These are phyloP conservation scores for Zymoseptoria brevis DNA, from an alignment of 2,329 filamentous ascomycete genomes.

Conservation along the genomic window DNA sequence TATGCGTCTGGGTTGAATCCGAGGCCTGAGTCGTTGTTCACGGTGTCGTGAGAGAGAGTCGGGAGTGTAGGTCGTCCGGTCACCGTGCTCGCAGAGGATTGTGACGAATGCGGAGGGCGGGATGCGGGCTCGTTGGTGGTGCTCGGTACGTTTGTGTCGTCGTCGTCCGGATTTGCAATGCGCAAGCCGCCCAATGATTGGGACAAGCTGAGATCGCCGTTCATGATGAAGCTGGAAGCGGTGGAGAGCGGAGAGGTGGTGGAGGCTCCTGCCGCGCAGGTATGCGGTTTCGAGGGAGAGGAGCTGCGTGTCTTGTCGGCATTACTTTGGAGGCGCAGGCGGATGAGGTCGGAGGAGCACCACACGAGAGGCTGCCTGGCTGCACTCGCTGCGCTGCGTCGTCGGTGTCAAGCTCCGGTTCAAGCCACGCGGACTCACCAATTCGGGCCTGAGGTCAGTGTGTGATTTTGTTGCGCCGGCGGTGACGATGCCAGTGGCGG, in stretches of 20 bases:
- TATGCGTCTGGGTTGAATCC: conserved; percentile 37
- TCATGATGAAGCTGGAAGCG: conserved; percentile 56
- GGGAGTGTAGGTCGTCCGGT: conserved; percentile 27
- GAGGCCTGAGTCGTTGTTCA: conserved; percentile 28
- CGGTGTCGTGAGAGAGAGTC: conserved; percentile 28
- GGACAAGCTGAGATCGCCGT: conserved; percentile 79
- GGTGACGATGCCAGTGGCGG: not conserved
- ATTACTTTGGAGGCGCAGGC: not conserved
- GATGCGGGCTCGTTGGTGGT: conserved; percentile 8
- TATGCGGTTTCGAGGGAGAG: not conserved
- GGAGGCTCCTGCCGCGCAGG: not conserved
- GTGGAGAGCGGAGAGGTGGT: not conserved
- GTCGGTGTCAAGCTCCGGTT: not conserved
- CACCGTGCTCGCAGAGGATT: conserved; percentile 32
- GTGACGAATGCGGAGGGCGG: conserved; percentile 26
- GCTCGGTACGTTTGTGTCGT: conserved; percentile 20
- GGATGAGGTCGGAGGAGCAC: not conserved
- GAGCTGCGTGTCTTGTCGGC: not conserved
- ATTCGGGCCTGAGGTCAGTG: not conserved
- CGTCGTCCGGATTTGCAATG: conserved; percentile 91
- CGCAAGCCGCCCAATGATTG: conserved; percentile 87
- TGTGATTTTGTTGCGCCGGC: not conserved
- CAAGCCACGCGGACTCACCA: not conserved
- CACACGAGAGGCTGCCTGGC: not conserved
- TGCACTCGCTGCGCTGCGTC: not conserved